Percentiles rank a stretch among this genome's conserved stretches.
Conservation (phyloP, 1,139 yeast species). For the Candida sp. region DNA sequence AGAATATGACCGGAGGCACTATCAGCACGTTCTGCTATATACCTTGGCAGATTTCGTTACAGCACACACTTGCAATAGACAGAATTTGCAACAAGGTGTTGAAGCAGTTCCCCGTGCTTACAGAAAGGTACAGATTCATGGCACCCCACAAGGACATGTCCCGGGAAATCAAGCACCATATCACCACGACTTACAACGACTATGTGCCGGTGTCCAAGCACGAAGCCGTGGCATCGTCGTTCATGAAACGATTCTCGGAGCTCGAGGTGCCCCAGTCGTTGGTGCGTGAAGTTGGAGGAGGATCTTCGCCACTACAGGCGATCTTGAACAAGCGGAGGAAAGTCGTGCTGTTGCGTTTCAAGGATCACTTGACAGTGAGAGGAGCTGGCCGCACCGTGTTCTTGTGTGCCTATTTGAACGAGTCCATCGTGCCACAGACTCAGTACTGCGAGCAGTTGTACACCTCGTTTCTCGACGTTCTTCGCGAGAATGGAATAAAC, state of each 20-base stretch:
- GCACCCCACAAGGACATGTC: slow-evolving; percentile 8
- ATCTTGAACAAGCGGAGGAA: slow-evolving; percentile 3
- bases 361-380: slow-evolving; percentile 1
- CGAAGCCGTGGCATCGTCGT: background rate
- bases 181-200: slow-evolving; percentile 5
- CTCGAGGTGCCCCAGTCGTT: background rate
- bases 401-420: background rate
- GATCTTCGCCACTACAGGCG: background rate
- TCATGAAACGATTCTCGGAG: background rate
- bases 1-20: slow-evolving; percentile 5
- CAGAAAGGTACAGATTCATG: slow-evolving; percentile 10
- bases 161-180: slow-evolving; percentile 11
- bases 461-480: background rate
- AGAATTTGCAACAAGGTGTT: slow-evolving; percentile 3
- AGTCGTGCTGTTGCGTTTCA: slow-evolving; percentile 5
- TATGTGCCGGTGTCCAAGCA: background rate
- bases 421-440: background rate
- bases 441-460: background rate
- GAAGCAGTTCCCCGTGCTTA: slow-evolving; percentile 7
- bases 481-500: background rate
- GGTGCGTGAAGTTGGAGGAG: slow-evolving; percentile 1
- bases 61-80: slow-evolving; percentile 4
- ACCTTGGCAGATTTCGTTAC: slow-evolving; percentile 13
- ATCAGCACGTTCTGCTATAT: slow-evolving; percentile 8
- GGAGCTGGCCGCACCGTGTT: slow-evolving; percentile 2